Conservation (phyloP, 2,329 filamentous ascomycete species). For the Graphilbum fragrans region DNA sequence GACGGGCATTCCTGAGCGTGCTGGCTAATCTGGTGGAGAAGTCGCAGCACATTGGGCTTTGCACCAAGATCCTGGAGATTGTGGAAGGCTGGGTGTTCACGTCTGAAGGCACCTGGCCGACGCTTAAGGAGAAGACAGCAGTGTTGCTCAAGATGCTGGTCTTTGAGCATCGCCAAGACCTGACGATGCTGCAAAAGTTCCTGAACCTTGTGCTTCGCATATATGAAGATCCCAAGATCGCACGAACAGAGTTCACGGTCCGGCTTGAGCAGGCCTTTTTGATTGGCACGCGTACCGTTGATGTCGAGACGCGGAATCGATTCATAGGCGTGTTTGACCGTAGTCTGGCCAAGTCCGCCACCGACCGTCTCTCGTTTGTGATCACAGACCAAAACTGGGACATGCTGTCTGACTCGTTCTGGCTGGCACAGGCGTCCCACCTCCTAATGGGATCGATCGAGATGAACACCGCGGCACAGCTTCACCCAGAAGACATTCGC, state of each 20-base stretch:
- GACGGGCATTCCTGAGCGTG: constrained; percentile 88
- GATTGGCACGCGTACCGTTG: constrained; percentile 82
- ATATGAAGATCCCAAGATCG: constrained; percentile 95
- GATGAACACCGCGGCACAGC: constrained; percentile 62
- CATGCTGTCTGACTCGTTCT: constrained; percentile 86
- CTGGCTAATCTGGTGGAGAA: constrained; percentile 92
- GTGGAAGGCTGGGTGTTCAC: constrained; percentile 95
- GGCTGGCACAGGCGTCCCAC: constrained; percentile 91
- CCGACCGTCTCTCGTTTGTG: constrained; percentile 78
- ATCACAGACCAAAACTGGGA: constrained; percentile 95
- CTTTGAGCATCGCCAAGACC: constrained; percentile 77
- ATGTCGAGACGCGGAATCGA: constrained; percentile 92
- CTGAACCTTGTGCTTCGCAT: constrained; percentile 93
- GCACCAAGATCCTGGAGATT: constrained; percentile 85
- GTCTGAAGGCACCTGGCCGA: constrained; percentile 89
- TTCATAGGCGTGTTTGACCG: constrained; percentile 96
- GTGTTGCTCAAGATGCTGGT: constrained; percentile 98
- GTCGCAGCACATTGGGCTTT: constrained; percentile 74
- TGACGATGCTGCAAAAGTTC: constrained; percentile 82
- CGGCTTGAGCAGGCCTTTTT: constrained; percentile 97
- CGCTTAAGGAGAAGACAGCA: constrained; percentile 95
- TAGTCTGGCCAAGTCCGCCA: constrained; percentile 85
- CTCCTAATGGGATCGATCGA: constrained; percentile 86
- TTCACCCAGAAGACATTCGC: constrained; percentile 77
- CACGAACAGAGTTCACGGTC: constrained; percentile 87